phyloP scores from a whole-genome alignment of 306 rosid genomes.

The Castanospermum australe region DNA sequence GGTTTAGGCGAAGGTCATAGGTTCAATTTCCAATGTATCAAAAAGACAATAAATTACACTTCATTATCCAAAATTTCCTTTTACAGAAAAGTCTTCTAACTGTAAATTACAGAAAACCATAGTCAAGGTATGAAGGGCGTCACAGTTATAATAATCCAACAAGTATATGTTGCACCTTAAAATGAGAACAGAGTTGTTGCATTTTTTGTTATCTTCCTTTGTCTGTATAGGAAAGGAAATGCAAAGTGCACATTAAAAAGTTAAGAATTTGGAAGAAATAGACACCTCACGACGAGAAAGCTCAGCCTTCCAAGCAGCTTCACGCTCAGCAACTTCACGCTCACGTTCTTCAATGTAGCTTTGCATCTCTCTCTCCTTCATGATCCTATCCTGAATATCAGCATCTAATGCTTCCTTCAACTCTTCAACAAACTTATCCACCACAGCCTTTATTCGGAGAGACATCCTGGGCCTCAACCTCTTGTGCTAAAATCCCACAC shows the following conservation, averaged over 20 bases:
- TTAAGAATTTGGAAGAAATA: conserved; percentile 6
- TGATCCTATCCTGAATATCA: conserved; percentile 89
- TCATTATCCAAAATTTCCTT: not conserved
- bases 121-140: not conserved
- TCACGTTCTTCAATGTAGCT: conserved; percentile 96
- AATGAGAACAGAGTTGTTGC: not conserved
- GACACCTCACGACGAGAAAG: conserved; percentile 98
- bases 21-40: not conserved
- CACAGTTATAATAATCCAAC: not conserved
- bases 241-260: not conserved
- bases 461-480: conserved; percentile 50
- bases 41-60: not conserved
- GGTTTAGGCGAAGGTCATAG: not conserved
- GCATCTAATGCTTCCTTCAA: conserved; percentile 95
- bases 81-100: not conserved
- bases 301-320: conserved; percentile 99
- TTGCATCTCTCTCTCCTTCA: conserved; percentile 99
- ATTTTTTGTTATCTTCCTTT: not conserved
- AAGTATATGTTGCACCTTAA: not conserved
- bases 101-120: not conserved
- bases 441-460: conserved; percentile 87
- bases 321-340: conserved; percentile 99
- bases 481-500: conserved; percentile 18
- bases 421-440: conserved; percentile 91
- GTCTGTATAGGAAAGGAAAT: not conserved